These are phyloP conservation scores for Eucalyptus cloeziana DNA, from an alignment of 345 rosid genomes.

Conservation along the genomic window DNA sequence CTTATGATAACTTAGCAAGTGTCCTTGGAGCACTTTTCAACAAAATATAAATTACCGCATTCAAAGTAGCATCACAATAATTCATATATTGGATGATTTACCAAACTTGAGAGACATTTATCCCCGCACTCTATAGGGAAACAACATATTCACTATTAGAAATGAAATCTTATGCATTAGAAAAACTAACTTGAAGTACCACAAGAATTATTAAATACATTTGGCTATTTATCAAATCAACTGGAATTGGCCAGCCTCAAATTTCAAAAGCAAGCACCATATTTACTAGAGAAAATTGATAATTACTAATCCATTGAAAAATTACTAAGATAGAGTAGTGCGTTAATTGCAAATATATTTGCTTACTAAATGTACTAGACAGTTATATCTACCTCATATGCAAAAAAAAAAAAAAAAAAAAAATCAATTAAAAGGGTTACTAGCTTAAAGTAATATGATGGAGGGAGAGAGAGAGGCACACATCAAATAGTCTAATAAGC, in stretches of 20 bases:
- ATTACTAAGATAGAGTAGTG: too few relatives aligned
- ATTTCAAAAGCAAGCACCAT: too few relatives aligned
- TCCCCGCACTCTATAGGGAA: background rate
- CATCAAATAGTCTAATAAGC: too few relatives aligned
- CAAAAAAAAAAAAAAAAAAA: too few relatives aligned
- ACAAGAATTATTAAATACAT: background rate
- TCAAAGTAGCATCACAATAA: background rate
- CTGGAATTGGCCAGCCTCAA: background rate
- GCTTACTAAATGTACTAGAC: too few relatives aligned
- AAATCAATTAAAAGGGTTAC: too few relatives aligned
- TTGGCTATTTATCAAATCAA: background rate
- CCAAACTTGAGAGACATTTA: background rate
- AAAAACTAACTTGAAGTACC: background rate
- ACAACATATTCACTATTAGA: background rate
- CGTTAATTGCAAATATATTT: too few relatives aligned
- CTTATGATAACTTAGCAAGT: background rate
- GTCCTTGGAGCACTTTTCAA: background rate
- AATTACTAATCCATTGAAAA: too few relatives aligned
- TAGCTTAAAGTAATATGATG: too few relatives aligned
- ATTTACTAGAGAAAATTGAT: too few relatives aligned
- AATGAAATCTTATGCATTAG: background rate
- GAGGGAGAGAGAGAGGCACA: too few relatives aligned
- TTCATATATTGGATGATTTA: background rate
- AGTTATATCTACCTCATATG: too few relatives aligned
- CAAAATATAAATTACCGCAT: background rate